Percentiles rank a stretch among this genome's conserved stretches.
phyloP scores from a whole-genome alignment of 352 stramenopile species.

The Phytopythium oedochilum region DNA sequence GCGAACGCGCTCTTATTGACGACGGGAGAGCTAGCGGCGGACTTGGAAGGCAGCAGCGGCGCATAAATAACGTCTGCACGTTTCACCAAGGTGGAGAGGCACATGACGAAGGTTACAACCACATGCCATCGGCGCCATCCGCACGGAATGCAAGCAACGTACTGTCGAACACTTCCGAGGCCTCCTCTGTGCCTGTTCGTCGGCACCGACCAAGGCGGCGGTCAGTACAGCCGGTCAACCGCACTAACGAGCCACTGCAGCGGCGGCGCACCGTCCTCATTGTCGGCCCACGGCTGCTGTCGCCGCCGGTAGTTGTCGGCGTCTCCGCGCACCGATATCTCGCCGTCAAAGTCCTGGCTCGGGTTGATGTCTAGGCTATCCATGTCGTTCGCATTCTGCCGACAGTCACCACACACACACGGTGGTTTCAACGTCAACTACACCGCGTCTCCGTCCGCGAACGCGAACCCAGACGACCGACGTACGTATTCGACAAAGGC shows the following conservation, averaged over 20 bases:
- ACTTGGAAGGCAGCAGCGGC: conserved; percentile 9
- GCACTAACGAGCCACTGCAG: not conserved
- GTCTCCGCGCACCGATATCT: conserved; percentile 2
- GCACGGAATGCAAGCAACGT: conserved; percentile 12
- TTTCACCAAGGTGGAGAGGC: too few species aligned
- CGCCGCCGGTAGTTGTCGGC: not conserved
- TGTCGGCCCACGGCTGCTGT: conserved; percentile 11
- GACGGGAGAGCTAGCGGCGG: not conserved
- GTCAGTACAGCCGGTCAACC: conserved; percentile 2
- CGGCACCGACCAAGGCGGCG: conserved; percentile 6
- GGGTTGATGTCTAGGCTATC: conserved; percentile 53
- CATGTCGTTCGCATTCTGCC: conserved; percentile 47
- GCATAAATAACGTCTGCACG: conserved; percentile 59
- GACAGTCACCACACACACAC: not conserved
- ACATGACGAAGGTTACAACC: too few species aligned
- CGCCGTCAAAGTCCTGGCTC: conserved; percentile 61
- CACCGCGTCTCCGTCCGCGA: too few species aligned
- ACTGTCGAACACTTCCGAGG: conserved; percentile 72
- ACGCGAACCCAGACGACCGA: too few species aligned
- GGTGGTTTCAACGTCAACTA: not conserved
- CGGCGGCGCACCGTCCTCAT: conserved; percentile 9
- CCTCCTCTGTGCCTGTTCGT: conserved; percentile 44
- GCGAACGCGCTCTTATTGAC: not conserved
- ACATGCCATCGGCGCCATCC: too few species aligned
- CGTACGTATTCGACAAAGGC: conserved; percentile 63